phyloP scores from a whole-genome alignment of 2,329 filamentous ascomycete species.

The Cordyceps fumosorosea region DNA sequence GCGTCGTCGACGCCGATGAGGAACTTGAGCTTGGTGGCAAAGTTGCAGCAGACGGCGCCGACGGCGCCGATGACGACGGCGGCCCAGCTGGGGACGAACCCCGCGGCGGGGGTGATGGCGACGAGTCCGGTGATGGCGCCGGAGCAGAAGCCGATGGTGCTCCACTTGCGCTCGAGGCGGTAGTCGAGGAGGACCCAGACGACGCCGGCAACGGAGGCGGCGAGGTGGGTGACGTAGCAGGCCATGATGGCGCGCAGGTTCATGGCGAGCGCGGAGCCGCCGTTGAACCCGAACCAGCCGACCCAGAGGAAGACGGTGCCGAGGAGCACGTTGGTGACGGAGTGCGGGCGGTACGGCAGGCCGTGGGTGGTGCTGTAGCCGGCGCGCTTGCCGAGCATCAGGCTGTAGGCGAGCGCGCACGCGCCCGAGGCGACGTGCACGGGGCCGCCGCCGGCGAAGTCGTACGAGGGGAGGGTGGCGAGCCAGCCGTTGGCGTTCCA shows the following conservation, averaged over 20 bases:
- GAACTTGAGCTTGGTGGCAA: constrained; percentile 77
- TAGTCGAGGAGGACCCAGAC: constrained; percentile 85
- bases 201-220: constrained; percentile 73
- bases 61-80: constrained; percentile 52
- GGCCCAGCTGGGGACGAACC: constrained; percentile 65
- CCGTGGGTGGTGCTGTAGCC: constrained; percentile 56
- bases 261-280: constrained; percentile 70
- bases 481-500: constrained; percentile 72
- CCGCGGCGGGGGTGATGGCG: constrained; percentile 77
- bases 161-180: constrained; percentile 88
- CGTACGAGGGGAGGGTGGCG: constrained; percentile 59
- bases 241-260: constrained; percentile 89
- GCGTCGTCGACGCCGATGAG: constrained; percentile 73
- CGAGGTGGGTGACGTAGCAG: constrained; percentile 79
- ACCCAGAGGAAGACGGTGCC: constrained; percentile 80
- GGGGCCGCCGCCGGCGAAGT: constrained; percentile 69
- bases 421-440: constrained; percentile 70
- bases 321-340: constrained; percentile 66
- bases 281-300: constrained; percentile 96
- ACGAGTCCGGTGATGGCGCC: constrained; percentile 83
- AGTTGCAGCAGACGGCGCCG: constrained; percentile 67
- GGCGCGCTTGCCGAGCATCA: constrained; percentile 64
- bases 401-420: constrained; percentile 63
- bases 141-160: constrained; percentile 87
- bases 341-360: constrained; percentile 64